Base-by-base conservation (phyloP, 257 asterid species). In the Fraxinus pennsylvanica region DNA sequence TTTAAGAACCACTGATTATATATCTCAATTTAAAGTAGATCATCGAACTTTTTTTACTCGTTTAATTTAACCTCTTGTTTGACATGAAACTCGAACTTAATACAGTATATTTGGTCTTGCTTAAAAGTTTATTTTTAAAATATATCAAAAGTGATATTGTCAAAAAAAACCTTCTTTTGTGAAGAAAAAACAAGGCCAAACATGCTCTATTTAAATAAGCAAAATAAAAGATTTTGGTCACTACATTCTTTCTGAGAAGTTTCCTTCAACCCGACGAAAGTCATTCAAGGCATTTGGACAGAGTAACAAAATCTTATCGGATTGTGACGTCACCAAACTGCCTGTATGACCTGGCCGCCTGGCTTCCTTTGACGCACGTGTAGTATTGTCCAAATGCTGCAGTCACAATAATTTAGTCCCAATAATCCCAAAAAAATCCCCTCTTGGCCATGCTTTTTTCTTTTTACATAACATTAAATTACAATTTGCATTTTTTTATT, bases 281-380 rank as follows among this genome's bases (percentile, higher is more conserved):
- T n/a, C 71, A 47, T 68, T 33, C 80, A 76, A 76, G 43, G 29
- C 39, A 76, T 12, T 45, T 61, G 74, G 80, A 66, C 74, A 67
- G 69, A 25, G 19, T 72, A 13, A 38, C 52, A 68, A 27, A 33
- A 73, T 27, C 80, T 57, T 3, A 43, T 76, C 70, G 63, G 30
- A 22, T 25, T 25, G 41, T 80, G 83, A 82, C 81, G 69, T 75
- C 82, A 78, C 41, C 72, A 15, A 33, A 72, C 59, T 57, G 81
- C 82, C 13, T 2, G 12, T 39, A 39, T 41, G 14, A 41, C 15
- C 4, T 41, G 3, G 47, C 86, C 82, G 86, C 84, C 88, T 68
- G 14, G 77, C 25, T 82, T 80, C 77, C 39, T 77, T 84, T 82
- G 85, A 81, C 83, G 73, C 90, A 86, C 85, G 88, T 84, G 86